Conservation (phyloP, 495 filamentous ascomycete species). For the Penicillium parvum region DNA sequence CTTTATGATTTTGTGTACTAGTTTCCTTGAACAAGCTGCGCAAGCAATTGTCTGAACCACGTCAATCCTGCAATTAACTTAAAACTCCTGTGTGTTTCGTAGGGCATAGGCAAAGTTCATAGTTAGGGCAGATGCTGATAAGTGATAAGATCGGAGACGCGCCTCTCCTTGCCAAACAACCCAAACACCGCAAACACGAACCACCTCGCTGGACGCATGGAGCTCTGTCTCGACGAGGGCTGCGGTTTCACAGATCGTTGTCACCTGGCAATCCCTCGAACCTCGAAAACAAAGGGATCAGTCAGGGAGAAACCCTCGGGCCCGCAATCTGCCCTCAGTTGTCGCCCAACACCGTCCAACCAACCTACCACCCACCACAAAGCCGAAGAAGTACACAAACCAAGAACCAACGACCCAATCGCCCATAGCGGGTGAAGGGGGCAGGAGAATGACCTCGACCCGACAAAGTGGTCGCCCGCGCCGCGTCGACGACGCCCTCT, state of each 20-base stretch:
- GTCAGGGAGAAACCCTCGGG: background rate
- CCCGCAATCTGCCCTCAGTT: background rate
- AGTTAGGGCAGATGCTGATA: constrained; percentile 9
- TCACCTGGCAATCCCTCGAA: background rate
- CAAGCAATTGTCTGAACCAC: constrained; percentile 19
- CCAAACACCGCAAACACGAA: constrained; percentile 20
- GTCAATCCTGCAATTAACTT: no score
- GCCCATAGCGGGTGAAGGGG: constrained; percentile 10
- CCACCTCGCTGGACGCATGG: constrained; percentile 6
- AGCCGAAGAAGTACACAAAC: background rate
- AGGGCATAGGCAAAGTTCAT: background rate
- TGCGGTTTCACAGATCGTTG: constrained; percentile 1
- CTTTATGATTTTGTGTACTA: constrained; percentile 20
- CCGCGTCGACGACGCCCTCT: constrained; percentile 54
- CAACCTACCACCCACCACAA: constrained; percentile 1
- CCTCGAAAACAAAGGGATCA: background rate
- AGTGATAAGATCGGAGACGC: constrained; percentile 17
- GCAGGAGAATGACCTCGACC: constrained; percentile 28
- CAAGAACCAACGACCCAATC: constrained; percentile 7
- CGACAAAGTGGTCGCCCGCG: constrained; percentile 35
- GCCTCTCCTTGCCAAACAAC: constrained; percentile 13
- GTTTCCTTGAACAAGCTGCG: constrained; percentile 17
- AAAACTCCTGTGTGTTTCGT: no score
- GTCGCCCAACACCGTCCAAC: constrained; percentile 1
- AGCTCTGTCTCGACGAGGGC: background rate